phyloP scores from a whole-genome alignment of 2,329 filamentous ascomycete species.

The Diaporthe ampelina region DNA sequence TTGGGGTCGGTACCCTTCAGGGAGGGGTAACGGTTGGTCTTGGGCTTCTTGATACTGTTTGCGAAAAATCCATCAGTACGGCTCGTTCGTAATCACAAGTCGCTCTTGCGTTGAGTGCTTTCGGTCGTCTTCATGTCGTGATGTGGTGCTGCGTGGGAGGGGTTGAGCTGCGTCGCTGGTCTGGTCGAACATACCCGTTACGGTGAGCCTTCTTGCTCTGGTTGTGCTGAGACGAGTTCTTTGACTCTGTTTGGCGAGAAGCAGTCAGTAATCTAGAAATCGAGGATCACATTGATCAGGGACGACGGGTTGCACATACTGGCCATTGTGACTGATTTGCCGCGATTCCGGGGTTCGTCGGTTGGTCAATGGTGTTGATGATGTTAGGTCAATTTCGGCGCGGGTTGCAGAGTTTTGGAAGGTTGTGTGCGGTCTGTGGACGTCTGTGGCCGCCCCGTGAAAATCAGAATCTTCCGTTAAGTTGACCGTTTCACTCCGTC shows the following conservation, averaged over 20 bases:
- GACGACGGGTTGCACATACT: conserved; percentile 65
- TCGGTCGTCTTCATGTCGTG: not conserved
- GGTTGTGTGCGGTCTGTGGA: conserved; percentile 24
- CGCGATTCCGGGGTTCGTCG: conserved; percentile 53
- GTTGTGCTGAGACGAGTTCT: conserved; percentile 99
- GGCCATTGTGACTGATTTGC: conserved; percentile 72
- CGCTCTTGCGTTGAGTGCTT: not conserved
- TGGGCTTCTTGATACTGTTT: conserved; percentile 98
- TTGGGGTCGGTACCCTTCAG: conserved; percentile 99
- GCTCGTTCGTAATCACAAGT: conserved; percentile 17
- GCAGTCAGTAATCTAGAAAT: conserved; percentile 47
- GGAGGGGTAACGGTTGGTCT: conserved; percentile 98
- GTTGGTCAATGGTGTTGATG: conserved; percentile 35
- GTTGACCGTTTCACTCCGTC: not conserved
- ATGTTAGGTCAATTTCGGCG: conserved; percentile 38
- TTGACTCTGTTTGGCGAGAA: conserved; percentile 79
- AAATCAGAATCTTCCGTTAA: conserved; percentile 18
- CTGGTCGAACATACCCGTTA: conserved; percentile 83
- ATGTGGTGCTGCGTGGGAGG: not conserved
- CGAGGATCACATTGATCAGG: not conserved
- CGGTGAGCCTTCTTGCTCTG: conserved; percentile 98
- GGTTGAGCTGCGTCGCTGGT: conserved; percentile 32
- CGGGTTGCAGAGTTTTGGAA: conserved; percentile 44
- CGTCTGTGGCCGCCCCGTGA: not conserved
- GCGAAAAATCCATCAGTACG: conserved; percentile 30